Percentiles rank a stretch among this genome's conserved stretches.
Evolutionary conservation across 2,329 filamentous ascomycete genomes (phyloP).

Genomic region (Trichoderma atroviride): DNA sequence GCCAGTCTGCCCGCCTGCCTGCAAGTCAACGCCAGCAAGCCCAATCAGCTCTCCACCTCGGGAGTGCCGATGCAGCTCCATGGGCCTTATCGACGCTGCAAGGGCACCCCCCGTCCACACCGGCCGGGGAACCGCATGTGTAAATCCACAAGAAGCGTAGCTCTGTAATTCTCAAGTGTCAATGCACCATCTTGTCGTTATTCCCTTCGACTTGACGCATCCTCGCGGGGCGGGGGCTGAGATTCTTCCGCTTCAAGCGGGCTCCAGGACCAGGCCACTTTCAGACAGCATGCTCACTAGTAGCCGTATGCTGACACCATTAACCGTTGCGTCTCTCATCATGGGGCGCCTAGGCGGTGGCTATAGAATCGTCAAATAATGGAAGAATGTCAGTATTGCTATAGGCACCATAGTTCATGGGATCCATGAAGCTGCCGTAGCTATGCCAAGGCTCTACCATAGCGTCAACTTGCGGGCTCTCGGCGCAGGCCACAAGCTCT

Average conservation of each 20-base stretch:
- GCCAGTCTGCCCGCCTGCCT: constrained; percentile 18
- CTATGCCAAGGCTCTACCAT: not conserved
- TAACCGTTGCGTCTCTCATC: not conserved
- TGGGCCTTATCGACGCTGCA: constrained; percentile 16
- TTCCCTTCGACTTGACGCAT: not conserved
- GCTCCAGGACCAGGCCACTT: constrained; percentile 2
- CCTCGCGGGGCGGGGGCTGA: constrained; percentile 3
- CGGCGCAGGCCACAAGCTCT: not conserved
- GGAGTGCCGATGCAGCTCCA: constrained; percentile 26
- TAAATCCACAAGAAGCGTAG: not conserved
- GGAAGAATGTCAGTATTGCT: not conserved
- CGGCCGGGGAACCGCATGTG: constrained; percentile 11
- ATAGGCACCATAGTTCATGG: not conserved
- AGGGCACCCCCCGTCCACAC: constrained; percentile 12
- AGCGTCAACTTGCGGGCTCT: constrained; percentile 3
- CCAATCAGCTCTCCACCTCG: constrained; percentile 23
- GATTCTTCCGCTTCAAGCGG: constrained; percentile 9
- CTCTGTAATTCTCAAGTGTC: not conserved
- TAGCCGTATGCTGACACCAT: not conserved
- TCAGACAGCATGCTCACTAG: not conserved
- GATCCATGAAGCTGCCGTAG: not conserved
- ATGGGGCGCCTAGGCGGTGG: not conserved
- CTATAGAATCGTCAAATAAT: not conserved
- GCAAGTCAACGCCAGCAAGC: constrained; percentile 24
- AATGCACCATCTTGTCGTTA: not conserved